These are phyloP conservation scores for Sclerotinia borealis DNA, from an alignment of 2,329 filamentous ascomycete genomes.

Conservation along the genomic window DNA sequence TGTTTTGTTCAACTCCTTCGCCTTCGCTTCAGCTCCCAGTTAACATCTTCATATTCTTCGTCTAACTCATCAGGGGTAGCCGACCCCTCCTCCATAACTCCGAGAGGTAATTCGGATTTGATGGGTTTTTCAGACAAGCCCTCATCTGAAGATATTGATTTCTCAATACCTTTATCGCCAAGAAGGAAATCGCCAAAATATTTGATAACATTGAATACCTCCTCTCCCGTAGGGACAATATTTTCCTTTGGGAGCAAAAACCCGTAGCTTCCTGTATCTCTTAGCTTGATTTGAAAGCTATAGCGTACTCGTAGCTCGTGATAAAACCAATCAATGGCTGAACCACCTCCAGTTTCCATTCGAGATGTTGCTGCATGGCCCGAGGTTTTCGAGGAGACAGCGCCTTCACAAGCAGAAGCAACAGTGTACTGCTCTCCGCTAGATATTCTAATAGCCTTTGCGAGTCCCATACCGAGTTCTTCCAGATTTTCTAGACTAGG, in stretches of 20 bases:
- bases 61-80: slow-evolving; percentile 7
- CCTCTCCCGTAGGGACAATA: slow-evolving; percentile 84
- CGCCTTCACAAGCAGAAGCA: slow-evolving; percentile 80
- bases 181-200: slow-evolving; percentile 78
- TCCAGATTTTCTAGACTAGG: slow-evolving; percentile 87
- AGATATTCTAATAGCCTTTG: slow-evolving; percentile 80
- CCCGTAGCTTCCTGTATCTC: slow-evolving; percentile 90
- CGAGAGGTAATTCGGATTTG: neutral
- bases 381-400: slow-evolving; percentile 41
- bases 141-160: slow-evolving; percentile 19
- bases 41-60: slow-evolving; percentile 17
- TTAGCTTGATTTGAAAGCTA: slow-evolving; percentile 88
- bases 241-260: slow-evolving; percentile 83
- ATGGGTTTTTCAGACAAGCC: neutral
- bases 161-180: slow-evolving; percentile 61
- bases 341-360: slow-evolving; percentile 73
- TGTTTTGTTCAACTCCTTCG: slow-evolving; percentile 9
- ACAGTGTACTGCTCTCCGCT: slow-evolving; percentile 72
- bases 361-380: slow-evolving; percentile 34
- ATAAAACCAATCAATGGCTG: slow-evolving; percentile 92
- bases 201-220: slow-evolving; percentile 75
- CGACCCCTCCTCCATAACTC: neutral
- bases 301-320: slow-evolving; percentile 76
- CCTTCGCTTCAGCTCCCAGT: slow-evolving; percentile 27
- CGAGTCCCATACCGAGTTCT: slow-evolving; percentile 80